These are phyloP conservation scores for Claviceps cyperi DNA, from an alignment of 2,329 filamentous ascomycete species.

Conservation along the genomic window DNA sequence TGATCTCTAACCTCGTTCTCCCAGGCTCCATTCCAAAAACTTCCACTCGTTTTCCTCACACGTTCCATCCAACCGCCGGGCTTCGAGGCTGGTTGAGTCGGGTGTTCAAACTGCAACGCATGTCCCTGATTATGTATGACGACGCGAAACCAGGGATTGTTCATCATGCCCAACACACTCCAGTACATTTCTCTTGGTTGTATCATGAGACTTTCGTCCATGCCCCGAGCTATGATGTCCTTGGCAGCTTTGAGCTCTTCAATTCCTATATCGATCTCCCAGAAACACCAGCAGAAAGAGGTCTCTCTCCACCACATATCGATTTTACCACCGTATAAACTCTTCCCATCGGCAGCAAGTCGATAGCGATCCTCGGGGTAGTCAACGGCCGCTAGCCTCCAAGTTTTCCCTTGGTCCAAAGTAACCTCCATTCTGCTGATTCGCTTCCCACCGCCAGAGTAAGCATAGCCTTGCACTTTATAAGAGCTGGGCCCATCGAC, in stretches of 20 bases:
- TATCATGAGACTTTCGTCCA: slow-evolving; percentile 80
- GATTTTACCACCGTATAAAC: slow-evolving; percentile 60
- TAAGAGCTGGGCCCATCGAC: slow-evolving; percentile 38
- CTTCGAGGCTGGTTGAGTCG: slow-evolving; percentile 64
- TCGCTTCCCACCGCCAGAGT: slow-evolving; percentile 72
- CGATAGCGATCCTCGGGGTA: slow-evolving; percentile 83
- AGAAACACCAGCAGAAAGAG: slow-evolving; percentile 88
- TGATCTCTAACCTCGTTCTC: slow-evolving; percentile 53
- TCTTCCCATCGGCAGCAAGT: slow-evolving; percentile 37
- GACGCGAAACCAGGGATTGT: slow-evolving; percentile 85
- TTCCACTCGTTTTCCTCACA: slow-evolving; percentile 68
- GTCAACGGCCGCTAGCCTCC: slow-evolving; percentile 61
- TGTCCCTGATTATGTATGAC: slow-evolving; percentile 53
- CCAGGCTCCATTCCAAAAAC: slow-evolving; percentile 72
- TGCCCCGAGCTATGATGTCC: slow-evolving; percentile 68
- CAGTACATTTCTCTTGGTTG: slow-evolving; percentile 94
- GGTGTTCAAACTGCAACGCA: slow-evolving; percentile 67
- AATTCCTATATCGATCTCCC: slow-evolving; percentile 56
- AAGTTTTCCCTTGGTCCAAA: slow-evolving; percentile 67
- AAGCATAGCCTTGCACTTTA: slow-evolving; percentile 66
- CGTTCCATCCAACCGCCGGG: slow-evolving; percentile 88
- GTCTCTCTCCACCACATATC: slow-evolving; percentile 73
- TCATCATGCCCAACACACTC: slow-evolving; percentile 95
- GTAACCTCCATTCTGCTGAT: slow-evolving; percentile 74
- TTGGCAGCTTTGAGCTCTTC: slow-evolving; percentile 46